A percentile compares a stretch with the other conserved stretches of the same genome.
Evolutionary conservation across 177 flowering plant genomes (phyloP).

Genomic region (Vitis hybrid): DNA sequence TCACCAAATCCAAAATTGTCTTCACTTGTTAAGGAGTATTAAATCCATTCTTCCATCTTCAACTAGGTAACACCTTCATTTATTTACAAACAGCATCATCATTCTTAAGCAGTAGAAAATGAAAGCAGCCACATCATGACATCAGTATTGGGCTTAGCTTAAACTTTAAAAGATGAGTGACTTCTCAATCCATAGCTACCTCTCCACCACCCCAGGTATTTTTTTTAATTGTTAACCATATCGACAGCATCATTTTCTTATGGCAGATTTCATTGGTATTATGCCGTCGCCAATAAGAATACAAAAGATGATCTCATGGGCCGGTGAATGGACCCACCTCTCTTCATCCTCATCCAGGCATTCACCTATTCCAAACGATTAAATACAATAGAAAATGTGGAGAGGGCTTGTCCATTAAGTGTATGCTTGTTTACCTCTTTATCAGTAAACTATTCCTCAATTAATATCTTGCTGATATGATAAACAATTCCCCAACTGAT

Average conservation of each 20-base stretch:
- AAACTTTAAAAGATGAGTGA: not conserved
- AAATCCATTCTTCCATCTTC: not conserved
- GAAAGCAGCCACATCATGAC: conserved; percentile 10
- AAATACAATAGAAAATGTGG: not conserved
- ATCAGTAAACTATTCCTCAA: not conserved
- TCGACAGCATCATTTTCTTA: conserved; percentile 4
- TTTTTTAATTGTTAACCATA: not conserved
- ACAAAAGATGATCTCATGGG: conserved; percentile 42
- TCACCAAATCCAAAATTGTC: conserved; percentile 2
- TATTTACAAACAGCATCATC: not conserved
- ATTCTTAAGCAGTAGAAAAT: not conserved
- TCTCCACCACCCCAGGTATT: conserved; percentile 11
- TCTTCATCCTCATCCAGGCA: conserved; percentile 10
- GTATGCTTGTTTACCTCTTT: not conserved
- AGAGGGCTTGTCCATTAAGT: not conserved
- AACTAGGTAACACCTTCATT: not conserved
- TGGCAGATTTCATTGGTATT: conserved; percentile 5
- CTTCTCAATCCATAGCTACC: conserved; percentile 7
- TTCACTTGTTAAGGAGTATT: not conserved
- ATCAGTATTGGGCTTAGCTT: conserved; percentile 17
- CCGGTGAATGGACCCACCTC: conserved; percentile 30
- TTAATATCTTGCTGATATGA: not conserved
- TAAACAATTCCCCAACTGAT: not conserved
- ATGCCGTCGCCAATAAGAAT: conserved; percentile 39
- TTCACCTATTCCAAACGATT: not conserved